These are phyloP conservation scores for Hypoxylon sp. DNA, from an alignment of 2,329 filamentous ascomycete species.

Conservation along the genomic window DNA sequence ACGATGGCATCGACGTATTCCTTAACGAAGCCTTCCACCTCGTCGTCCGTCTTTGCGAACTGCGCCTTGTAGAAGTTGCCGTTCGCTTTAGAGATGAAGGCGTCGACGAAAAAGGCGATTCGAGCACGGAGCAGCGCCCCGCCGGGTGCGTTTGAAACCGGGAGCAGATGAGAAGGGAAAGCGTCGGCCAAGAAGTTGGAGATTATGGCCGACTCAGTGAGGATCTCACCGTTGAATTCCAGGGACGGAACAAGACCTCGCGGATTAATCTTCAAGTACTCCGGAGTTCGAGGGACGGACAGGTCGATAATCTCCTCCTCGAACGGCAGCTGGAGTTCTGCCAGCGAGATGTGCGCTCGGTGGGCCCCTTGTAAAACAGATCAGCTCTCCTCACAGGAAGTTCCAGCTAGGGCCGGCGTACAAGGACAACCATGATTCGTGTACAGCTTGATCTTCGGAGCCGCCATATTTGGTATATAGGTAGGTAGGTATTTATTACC, in stretches of 20 bases:
- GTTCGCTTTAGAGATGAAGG: conserved; percentile 73
- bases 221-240: conserved; percentile 73
- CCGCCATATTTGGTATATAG: conserved; percentile 38
- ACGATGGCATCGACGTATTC: conserved; percentile 67
- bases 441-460: conserved; percentile 47
- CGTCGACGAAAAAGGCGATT: conserved; percentile 78
- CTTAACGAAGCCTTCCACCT: conserved; percentile 61
- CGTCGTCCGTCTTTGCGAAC: conserved; percentile 61
- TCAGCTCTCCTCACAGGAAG: conserved; percentile 15
- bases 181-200: conserved; percentile 77
- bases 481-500: no score
- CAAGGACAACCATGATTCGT: conserved; percentile 50
- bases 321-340: conserved; percentile 73
- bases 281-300: conserved; percentile 73
- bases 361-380: conserved; percentile 68
- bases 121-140: conserved; percentile 74
- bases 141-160: conserved; percentile 63
- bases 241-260: conserved; percentile 81
- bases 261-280: conserved; percentile 83
- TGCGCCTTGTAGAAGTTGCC: conserved; percentile 34
- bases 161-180: conserved; percentile 75
- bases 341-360: conserved; percentile 78
- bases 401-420: conserved; percentile 27
- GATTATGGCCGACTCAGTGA: conserved; percentile 81
- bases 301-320: conserved; percentile 82